Evolutionary conservation across 208 protist genomes (phyloP).

Genomic region (Leishmania amazonensis): DNA sequence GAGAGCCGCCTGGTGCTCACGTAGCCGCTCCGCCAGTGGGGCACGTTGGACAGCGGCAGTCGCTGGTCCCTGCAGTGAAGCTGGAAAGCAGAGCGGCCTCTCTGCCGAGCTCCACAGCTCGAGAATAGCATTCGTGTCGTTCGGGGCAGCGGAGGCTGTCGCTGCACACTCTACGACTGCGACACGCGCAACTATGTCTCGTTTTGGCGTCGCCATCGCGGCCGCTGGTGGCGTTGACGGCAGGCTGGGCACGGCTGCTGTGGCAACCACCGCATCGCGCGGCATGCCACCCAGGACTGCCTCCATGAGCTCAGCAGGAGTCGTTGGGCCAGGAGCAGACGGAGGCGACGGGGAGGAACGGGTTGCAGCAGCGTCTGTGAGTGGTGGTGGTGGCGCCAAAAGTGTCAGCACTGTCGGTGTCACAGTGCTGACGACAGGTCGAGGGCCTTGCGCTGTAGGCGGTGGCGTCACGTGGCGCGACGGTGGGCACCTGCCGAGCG

Average conservation of each 20-base stretch:
- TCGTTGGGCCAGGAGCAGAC: not conserved
- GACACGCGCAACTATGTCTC: not conserved
- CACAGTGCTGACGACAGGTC: not conserved
- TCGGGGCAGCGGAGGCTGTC: not conserved
- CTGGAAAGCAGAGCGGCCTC: slow-evolving; percentile 30
- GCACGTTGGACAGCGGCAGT: not conserved
- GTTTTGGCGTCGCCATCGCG: not conserved
- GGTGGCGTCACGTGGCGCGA: not conserved
- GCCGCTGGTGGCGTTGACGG: not conserved
- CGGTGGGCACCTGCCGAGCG: not conserved
- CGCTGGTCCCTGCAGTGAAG: slow-evolving; percentile 1
- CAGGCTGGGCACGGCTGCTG: not conserved
- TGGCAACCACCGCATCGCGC: not conserved
- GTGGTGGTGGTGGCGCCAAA: not conserved
- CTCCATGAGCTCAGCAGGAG: slow-evolving; percentile 5
- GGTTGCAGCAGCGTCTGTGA: not conserved
- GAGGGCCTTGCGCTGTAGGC: not conserved
- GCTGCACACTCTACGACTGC: not conserved
- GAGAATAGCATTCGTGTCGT: slow-evolving; percentile 18
- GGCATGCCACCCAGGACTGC: not conserved
- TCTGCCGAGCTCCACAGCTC: slow-evolving; percentile 54
- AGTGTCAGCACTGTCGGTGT: not conserved
- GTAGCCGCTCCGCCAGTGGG: slow-evolving; percentile 3
- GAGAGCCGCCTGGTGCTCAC: slow-evolving; percentile 1
- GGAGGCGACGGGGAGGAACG: not conserved